phyloP scores from a whole-genome alignment of 1,139 yeast genomes.

The Spathaspora jeffriesii region DNA sequence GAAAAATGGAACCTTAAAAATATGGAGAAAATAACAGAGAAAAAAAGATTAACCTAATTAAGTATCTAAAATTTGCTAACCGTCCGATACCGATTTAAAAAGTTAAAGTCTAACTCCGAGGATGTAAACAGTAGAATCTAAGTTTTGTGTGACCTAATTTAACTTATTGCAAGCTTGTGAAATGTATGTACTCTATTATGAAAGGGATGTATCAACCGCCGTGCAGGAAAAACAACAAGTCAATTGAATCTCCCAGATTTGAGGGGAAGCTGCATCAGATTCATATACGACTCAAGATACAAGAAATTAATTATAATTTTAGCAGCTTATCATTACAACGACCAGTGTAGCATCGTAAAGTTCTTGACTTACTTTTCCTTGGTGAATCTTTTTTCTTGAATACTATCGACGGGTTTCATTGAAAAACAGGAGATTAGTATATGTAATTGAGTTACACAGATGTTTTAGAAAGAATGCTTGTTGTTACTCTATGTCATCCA shows the following conservation, averaged over 20 bases:
- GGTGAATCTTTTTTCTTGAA: not conserved
- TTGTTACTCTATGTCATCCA: not conserved
- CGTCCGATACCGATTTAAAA: not conserved
- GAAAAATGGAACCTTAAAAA: slow-evolving; percentile 2
- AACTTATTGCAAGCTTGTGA: not conserved
- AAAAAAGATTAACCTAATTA: not conserved
- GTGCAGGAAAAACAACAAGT: no score
- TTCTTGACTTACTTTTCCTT: not conserved
- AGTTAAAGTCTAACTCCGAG: not conserved
- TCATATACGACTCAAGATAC: no score
- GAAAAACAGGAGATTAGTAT: not conserved
- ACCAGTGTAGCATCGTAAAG: not conserved
- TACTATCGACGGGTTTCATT: not conserved
- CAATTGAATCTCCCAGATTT: no score
- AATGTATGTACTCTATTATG: not conserved
- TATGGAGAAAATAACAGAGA: not conserved
- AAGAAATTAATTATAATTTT: no score
- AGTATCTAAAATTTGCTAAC: not conserved
- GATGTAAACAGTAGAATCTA: not conserved
- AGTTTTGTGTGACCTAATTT: not conserved
- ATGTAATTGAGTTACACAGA: no score
- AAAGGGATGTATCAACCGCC: no score
- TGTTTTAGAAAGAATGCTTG: no score
- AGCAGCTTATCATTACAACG: not conserved
- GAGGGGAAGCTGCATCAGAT: no score